Percentiles rank a stretch among this genome's conserved stretches.
Evolutionary conservation across 257 asterid genomes (phyloP).

Genomic region (Capsicum rhomboideum): DNA sequence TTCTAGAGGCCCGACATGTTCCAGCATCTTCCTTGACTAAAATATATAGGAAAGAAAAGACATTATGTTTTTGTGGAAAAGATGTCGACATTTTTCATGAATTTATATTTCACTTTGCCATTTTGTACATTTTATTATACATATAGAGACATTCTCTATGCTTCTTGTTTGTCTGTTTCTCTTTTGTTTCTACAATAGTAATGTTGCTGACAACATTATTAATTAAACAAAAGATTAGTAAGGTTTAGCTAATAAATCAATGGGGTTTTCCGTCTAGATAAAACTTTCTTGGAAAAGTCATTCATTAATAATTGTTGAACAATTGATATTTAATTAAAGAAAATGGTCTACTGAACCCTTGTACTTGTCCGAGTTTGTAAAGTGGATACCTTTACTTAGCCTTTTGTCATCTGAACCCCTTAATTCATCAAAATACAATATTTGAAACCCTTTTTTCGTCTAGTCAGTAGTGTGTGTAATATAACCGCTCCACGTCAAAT

Average conservation of each 20-base stretch:
- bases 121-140: background rate
- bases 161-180: background rate
- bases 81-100: background rate
- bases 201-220: background rate
- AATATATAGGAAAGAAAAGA: background rate
- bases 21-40: background rate
- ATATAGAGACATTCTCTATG: background rate
- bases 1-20: background rate
- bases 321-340: no score
- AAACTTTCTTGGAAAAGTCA: background rate
- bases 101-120: background rate
- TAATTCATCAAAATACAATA: no score
- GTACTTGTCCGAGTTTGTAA: no score
- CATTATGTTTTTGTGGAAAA: background rate
- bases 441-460: no score
- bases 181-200: background rate
- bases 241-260: background rate
- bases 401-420: no score
- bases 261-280: background rate
- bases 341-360: no score
- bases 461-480: no score
- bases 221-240: background rate
- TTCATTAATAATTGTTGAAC: background rate
- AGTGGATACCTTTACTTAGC: no score
- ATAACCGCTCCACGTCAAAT: no score